phyloP scores from a whole-genome alignment of 331 rosid species.

The Acacia pycnantha region DNA sequence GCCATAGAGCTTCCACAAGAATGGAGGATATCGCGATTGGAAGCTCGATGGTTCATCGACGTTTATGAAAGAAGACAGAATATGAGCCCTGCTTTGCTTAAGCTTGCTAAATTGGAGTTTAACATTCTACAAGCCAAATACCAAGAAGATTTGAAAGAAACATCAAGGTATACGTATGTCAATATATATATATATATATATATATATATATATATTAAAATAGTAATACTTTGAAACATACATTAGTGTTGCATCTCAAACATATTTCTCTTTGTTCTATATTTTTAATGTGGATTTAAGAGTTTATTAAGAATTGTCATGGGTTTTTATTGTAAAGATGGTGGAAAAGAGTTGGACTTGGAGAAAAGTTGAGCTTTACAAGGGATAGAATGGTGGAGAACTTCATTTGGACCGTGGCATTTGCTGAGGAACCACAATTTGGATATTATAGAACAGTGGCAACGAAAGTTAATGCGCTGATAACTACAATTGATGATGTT shows the following conservation, averaged over 20 bases:
- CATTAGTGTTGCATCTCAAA: not conserved
- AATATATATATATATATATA: too few species aligned
- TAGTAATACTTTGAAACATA: too few species aligned
- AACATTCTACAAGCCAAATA: not conserved
- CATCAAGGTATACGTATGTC: not conserved
- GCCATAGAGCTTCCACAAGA: constrained; percentile 31
- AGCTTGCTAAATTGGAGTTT: not conserved
- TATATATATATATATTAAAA: too few species aligned
- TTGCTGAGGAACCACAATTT: not conserved
- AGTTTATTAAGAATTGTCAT: not conserved
- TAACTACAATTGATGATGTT: not conserved
- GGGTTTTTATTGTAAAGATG: not conserved
- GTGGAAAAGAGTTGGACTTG: not conserved
- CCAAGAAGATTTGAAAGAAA: not conserved
- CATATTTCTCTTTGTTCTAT: too few species aligned
- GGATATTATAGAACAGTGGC: not conserved
- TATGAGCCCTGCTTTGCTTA: not conserved
- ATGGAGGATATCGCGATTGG: constrained; percentile 31
- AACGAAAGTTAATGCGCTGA: not conserved
- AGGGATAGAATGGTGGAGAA: not conserved
- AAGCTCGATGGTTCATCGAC: constrained; percentile 30
- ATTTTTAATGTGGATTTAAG: not conserved
- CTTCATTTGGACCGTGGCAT: not conserved
- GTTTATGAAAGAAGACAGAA: not conserved
- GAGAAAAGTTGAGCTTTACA: not conserved